phyloP scores from a whole-genome alignment of 169 alveolate species.

The Perkinsus olseni region DNA sequence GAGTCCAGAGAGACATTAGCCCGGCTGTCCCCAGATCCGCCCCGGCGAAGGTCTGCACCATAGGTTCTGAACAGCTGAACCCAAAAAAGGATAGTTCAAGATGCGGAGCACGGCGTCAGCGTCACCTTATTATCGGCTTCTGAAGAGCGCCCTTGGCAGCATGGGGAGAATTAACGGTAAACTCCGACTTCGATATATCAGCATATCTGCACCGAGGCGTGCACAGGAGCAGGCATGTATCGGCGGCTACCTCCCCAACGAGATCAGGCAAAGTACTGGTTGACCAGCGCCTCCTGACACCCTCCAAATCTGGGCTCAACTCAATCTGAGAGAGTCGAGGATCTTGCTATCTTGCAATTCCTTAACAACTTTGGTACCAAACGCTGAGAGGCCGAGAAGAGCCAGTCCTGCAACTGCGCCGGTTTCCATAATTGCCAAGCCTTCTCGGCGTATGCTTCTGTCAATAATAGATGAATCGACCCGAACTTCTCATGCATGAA shows the following conservation, averaged over 20 bases:
- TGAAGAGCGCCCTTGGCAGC: neutral
- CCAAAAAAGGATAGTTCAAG: too few species aligned
- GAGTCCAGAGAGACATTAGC: neutral
- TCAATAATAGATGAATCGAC: neutral
- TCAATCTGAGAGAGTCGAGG: neutral
- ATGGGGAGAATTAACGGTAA: neutral
- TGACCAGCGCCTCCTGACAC: neutral
- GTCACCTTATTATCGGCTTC: neutral
- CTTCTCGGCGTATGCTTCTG: neutral
- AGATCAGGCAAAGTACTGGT: neutral
- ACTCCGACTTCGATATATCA: neutral
- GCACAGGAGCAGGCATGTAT: too few species aligned
- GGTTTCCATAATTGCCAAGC: neutral
- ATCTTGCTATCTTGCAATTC: neutral
- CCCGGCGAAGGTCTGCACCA: neutral
- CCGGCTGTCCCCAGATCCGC: neutral
- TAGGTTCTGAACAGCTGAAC: neutral
- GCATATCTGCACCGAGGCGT: too few species aligned
- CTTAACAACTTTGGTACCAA: neutral
- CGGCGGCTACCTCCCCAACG: too few species aligned
- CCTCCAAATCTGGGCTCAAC: neutral
- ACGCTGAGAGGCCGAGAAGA: neutral
- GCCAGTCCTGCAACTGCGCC: neutral
- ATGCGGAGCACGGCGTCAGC: neutral
- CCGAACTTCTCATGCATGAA: neutral